Evolutionary conservation across 768 basidiomycete species (phyloP), one percentile per base, ranked within the genome.

Genomic region (Wakefieldia striispora): DNA sequence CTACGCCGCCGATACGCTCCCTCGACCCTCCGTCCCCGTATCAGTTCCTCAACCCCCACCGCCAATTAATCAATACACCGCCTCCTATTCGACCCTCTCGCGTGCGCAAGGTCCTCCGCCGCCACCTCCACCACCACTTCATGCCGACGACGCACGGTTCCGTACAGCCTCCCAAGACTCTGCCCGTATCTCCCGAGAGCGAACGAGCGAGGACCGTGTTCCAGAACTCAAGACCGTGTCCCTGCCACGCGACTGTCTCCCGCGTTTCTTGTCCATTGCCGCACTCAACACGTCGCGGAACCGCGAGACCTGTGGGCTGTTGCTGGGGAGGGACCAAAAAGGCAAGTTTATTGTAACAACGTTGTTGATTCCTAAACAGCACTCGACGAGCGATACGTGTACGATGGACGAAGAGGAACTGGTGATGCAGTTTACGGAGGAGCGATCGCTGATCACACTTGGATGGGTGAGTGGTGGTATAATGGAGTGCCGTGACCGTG

Each of bases 321-420:
- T 97, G 37, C 69, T 95, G 7, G 93, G 92, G n/a, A 83, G 75
- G 64, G 72, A 74, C 50, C 65, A 71, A 47, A 81, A 80, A 24
- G 74, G 74, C 60, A 82, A 79, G 64, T 91, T 71, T 58, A 67
- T 80, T 3, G 88, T 94, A n/a, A 84, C 89, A 47, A 88, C 86
- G 41, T 65, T 95, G 61, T 69, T 95, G 61, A 84, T 95, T 16
- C 93, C 93, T n/a, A 88, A 81, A 66, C 93, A 95, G 61, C 84
- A 83, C 50, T 85, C 88, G 51, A 91, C 91, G 54, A 83, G 85
- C 50, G 91, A 95, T 70, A 91, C 91, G n/a, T 95, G 93, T 66
- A 83, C 84, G 27, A 95, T 93, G 87, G 85, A 91, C 45, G 84
- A 88, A 62, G 93, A 95, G 59, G 92, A 95, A 64, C 71, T 91